These are phyloP conservation scores for Protomyces gravidus DNA, from an alignment of 1,139 yeast genomes.

Conservation along the genomic window DNA sequence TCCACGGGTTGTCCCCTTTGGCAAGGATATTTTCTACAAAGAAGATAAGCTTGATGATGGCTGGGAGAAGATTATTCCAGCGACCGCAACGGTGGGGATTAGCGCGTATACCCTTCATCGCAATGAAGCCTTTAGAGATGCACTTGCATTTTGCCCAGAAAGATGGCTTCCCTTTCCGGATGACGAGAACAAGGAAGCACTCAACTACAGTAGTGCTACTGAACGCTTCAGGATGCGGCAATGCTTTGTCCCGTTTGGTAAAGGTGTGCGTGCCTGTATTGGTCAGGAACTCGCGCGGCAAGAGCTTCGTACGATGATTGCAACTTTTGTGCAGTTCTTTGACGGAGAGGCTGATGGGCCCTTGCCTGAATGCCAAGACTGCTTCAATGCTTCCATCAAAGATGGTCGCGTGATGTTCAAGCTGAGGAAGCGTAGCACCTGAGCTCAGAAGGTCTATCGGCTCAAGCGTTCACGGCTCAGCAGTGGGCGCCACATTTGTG, in stretches of 20 bases:
- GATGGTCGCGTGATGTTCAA: background rate
- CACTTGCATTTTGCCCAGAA: slow-evolving; percentile 5
- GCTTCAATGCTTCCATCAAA: slow-evolving; percentile 18
- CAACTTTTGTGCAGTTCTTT: slow-evolving; percentile 1
- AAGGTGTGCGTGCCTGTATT: slow-evolving; percentile 22
- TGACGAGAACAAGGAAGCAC: background rate
- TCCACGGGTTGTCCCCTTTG: slow-evolving; percentile 10
- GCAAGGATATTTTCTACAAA: slow-evolving; percentile 12
- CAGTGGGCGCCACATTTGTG: no score
- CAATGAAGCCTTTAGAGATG: slow-evolving; percentile 2
- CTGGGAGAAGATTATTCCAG: slow-evolving; percentile 25
- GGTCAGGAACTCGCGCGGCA: slow-evolving; percentile 21
- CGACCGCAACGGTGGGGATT: slow-evolving; percentile 14
- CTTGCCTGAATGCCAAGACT: slow-evolving; percentile 1
- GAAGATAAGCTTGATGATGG: slow-evolving; percentile 25
- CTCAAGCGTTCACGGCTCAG: no score
- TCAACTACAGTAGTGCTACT: background rate
- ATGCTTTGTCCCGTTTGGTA: slow-evolving; percentile 13
- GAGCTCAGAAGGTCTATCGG: no score
- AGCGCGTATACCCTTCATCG: slow-evolving; percentile 25
- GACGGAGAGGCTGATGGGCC: slow-evolving; percentile 5
- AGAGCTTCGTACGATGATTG: slow-evolving; percentile 8
- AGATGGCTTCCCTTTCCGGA: slow-evolving; percentile 1
- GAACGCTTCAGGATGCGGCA: slow-evolving; percentile 4
- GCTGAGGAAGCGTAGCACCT: background rate